Percentiles rank a stretch among this genome's conserved stretches.
Evolutionary conservation across 345 rosid species (phyloP).

Genomic region (Erucastrum elatum): DNA sequence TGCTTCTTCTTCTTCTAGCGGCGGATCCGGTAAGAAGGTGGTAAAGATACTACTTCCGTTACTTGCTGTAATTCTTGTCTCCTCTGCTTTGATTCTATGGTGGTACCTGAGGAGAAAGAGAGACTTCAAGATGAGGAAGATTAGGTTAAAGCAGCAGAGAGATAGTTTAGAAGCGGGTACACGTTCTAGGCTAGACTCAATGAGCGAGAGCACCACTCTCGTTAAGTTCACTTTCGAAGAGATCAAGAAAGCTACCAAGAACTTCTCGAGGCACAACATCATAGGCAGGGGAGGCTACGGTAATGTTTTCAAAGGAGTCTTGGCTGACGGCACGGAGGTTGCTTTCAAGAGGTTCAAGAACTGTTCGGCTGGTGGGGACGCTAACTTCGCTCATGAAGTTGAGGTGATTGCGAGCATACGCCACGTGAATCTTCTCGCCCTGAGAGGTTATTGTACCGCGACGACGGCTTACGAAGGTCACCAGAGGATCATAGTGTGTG

Average conservation of each 20-base stretch:
- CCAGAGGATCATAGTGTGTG: constrained; percentile 93
- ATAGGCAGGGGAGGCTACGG: constrained; percentile 91
- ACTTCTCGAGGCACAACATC: constrained; percentile 67
- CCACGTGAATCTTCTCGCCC: constrained; percentile 79
- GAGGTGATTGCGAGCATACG: constrained; percentile 91
- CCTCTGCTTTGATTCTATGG: constrained; percentile 47
- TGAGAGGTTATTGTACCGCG: constrained; percentile 85
- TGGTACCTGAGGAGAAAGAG: constrained; percentile 42
- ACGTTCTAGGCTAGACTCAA: constrained; percentile 50
- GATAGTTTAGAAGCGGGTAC: constrained; percentile 41
- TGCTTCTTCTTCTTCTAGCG: neutral
- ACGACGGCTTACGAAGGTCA: constrained; percentile 81
- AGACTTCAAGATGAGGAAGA: constrained; percentile 36
- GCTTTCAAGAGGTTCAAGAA: constrained; percentile 96
- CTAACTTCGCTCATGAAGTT: constrained; percentile 68
- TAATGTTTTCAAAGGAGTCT: constrained; percentile 71
- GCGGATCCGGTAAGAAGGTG: constrained; percentile 29
- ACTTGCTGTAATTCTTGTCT: constrained; percentile 32
- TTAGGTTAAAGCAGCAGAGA: constrained; percentile 27
- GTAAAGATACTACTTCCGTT: constrained; percentile 41
- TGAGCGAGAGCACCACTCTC: constrained; percentile 67
- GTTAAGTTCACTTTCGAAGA: constrained; percentile 68
- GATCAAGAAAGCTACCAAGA: constrained; percentile 72
- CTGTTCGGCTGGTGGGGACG: constrained; percentile 78
- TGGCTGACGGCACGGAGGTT: constrained; percentile 69